phyloP scores from a whole-genome alignment of 176 grass and related monocot species.

The Juncus effusus region DNA sequence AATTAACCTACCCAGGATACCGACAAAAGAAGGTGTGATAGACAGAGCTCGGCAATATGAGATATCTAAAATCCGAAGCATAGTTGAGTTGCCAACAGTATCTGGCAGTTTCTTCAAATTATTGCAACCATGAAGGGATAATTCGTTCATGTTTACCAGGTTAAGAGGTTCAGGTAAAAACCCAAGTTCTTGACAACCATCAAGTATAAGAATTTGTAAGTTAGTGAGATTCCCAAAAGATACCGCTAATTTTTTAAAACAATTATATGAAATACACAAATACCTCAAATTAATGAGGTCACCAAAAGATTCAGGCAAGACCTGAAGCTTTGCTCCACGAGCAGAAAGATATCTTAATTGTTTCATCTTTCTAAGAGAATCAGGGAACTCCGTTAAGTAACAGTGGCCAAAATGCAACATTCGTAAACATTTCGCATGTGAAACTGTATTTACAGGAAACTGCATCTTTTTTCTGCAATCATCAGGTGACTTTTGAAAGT shows the following conservation, averaged over 20 bases:
- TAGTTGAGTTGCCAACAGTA: not conserved
- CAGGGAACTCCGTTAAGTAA: not conserved
- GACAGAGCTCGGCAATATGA: not conserved
- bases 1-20: too few species aligned
- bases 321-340: constrained; percentile 1
- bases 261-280: not conserved
- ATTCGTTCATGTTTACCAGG: too few species aligned
- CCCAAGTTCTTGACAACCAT: not conserved
- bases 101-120: too few species aligned
- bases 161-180: too few species aligned
- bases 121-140: too few species aligned
- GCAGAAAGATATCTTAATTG: constrained; percentile 26
- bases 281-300: constrained; percentile 18
- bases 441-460: constrained; percentile 15
- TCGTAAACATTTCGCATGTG: constrained; percentile 15
- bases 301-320: constrained; percentile 17
- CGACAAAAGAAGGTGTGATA: too few species aligned
- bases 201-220: not conserved
- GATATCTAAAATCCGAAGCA: not conserved
- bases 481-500: constrained; percentile 14
- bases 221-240: not conserved
- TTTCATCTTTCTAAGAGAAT: constrained; percentile 20
- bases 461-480: constrained; percentile 6
- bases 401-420: constrained; percentile 3
- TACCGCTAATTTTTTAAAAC: not conserved